Base-by-base conservation (phyloP, 495 filamentous ascomycete genomes). In the Aspergillus incahuasiensis region DNA sequence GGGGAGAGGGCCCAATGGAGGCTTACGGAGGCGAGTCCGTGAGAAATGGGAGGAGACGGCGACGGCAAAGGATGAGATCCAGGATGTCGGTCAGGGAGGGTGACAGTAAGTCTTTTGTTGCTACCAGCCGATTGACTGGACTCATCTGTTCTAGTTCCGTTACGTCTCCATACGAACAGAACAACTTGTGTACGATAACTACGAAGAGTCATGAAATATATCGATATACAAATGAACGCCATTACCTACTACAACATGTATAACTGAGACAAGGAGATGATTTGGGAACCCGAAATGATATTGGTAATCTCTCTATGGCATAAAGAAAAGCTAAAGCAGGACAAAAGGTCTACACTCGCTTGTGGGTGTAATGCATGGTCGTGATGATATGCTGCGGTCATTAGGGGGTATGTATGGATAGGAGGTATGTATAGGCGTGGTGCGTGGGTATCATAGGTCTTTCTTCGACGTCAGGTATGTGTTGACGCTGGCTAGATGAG, bases 1-100 rank as follows among this genome's bases (percentile, higher is more conserved):
- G 76, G 74, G 76, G 7, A 69, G 69, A 54, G 74, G 76, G 0
- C 65, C 67, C 5, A 78, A 78, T 67, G 74, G 75, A 5, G 75
- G 75, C 13, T 57, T 76, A 30, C 47, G 75, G 56, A 71, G 75
- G 62, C 71, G 75, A 38, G 68, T 76, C 0, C 65, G 71, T 35
- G 74, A 78, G 60, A 70, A 64, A 45, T 79, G 73, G 73, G 71
- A 76, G 52, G 62, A 64, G 41, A 63, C 65, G 58, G 68, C 62
- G 40, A 61, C 58, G 19, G 50, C 51, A n/a, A 25, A 44, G 25
- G 57, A 60, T 32, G 15, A 18, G 44, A 19, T 0, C 16, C 21
- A 32, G 47, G 30, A 35, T 35, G 4, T 5, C 12, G 32, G 18
- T 12, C n/a, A n/a, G n/a, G n/a, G n/a, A n/a, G 20, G 48, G 20